Base-by-base conservation (phyloP, 225 moss, liverwort and hornwort species). In the Pseudoscleropodium purum region DNA sequence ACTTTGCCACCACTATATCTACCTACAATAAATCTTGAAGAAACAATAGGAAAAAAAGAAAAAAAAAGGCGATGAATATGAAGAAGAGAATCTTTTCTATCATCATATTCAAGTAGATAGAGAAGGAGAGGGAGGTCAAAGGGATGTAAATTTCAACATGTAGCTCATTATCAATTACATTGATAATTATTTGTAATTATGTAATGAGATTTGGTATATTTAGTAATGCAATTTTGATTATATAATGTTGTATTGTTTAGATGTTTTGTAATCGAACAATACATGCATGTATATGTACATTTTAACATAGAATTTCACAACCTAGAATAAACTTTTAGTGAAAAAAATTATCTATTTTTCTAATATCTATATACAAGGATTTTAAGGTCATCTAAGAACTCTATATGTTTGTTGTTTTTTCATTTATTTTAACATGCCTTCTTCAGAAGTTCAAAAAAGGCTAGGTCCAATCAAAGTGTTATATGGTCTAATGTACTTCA, bases 1-100 rank as follows among this genome's bases (percentile, higher is more conserved):
- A 19, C 3, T 36, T 67, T 67, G 67, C 37, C 4, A 20, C 11
- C 0, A 11, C 11, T 21, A 37, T 6, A 11, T 68, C 2, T 0
- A 2, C 5, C 37, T 69, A 23, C 0, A 1, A 23, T n/a, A n/a
- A 13, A 69, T n/a, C n/a, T n/a, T n/a, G 4, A 69, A 69, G 7
- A 23, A n/a, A 4, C 1, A 13, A 2, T 2, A 68, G 18, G 21
- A 23, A 2, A n/a, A 37, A 52, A 4, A 37, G 6, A 2, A 6
- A 23, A 4, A 31, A 12, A 4, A n/a, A 69, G 37, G 12, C 21
- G 18, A 21, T 3, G 0, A 68, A 21, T n/a, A n/a, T 37, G 2
- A 4, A 12, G 3, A 68, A 68, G 6, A 68, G 6, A 68, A 4
- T 68, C 20, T 68, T 12, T 68, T 37, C 21, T 37, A 37, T 68